Percentiles rank a stretch among this genome's conserved stretches.
Evolutionary conservation across 2,329 filamentous ascomycete species (phyloP).

Genomic region (Fusarium avenaceum): DNA sequence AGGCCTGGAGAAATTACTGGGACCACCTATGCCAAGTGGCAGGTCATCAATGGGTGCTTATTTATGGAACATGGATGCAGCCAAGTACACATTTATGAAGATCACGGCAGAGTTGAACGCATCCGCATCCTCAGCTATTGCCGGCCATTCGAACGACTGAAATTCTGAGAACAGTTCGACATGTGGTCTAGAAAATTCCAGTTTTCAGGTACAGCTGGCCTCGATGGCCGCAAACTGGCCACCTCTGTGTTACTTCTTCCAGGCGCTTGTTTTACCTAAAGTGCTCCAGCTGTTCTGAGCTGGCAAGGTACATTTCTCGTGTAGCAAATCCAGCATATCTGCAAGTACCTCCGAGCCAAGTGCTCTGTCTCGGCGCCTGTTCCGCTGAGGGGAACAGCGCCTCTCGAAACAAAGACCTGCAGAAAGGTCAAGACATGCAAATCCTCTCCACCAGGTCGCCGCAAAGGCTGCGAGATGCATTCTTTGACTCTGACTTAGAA

Average conservation of each 20-base stretch:
- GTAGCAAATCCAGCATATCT: constrained; percentile 2
- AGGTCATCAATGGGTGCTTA: constrained; percentile 39
- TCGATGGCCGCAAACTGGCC: constrained; percentile 25
- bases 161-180: constrained; percentile 4
- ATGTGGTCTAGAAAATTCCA: constrained; percentile 14
- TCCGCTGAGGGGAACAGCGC: constrained; percentile 34
- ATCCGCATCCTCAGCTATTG: background rate
- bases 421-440: constrained; percentile 25
- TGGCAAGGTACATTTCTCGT: constrained; percentile 28
- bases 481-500: constrained; percentile 6
- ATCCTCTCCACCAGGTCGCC: constrained; percentile 38
- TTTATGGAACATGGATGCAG: background rate
- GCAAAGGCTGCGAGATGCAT: constrained; percentile 17
- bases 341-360: constrained; percentile 15
- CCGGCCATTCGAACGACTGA: constrained; percentile 6
- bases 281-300: constrained; percentile 9
- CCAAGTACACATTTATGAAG: constrained; percentile 11
- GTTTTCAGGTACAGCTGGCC: constrained; percentile 21
- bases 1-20: constrained; percentile 37
- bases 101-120: background rate
- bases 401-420: constrained; percentile 47
- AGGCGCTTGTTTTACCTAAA: constrained; percentile 43
- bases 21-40: constrained; percentile 44
- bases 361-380: constrained; percentile 30
- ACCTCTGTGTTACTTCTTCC: constrained; percentile 23